Conservation (phyloP, 1,139 yeast genomes). For the Yamadazyma aaseri region DNA sequence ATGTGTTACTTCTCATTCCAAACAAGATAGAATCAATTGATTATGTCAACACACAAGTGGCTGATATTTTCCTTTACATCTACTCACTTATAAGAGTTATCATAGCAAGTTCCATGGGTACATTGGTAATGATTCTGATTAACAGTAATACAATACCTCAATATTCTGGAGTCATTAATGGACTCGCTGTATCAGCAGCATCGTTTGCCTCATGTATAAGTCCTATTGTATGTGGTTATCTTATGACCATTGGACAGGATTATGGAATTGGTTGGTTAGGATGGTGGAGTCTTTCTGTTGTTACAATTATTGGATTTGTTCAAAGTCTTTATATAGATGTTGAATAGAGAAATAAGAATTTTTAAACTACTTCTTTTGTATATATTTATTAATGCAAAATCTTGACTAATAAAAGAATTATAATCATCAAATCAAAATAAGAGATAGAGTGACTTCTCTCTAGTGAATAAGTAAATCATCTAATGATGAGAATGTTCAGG, state of each 20-base stretch:
- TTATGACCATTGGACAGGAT: slow-evolving; percentile 48
- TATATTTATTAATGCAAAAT: slow-evolving; percentile 11
- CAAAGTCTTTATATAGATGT: slow-evolving; percentile 32
- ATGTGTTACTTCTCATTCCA: slow-evolving; percentile 39
- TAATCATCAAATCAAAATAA: slow-evolving; percentile 4
- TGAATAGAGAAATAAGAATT: slow-evolving; percentile 1
- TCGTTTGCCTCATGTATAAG: slow-evolving; percentile 57
- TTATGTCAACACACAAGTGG: slow-evolving; percentile 19
- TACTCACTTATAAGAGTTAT: slow-evolving; percentile 20
- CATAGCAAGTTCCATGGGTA: slow-evolving; percentile 32
- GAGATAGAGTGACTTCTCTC: background rate
- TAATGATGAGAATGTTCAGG: slow-evolving; percentile 60
- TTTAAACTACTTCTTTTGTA: background rate
- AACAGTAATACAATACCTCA: slow-evolving; percentile 46
- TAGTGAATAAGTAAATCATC: slow-evolving; percentile 2
- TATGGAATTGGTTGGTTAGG: slow-evolving; percentile 45
- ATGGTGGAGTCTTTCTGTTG: slow-evolving; percentile 44
- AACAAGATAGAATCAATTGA: slow-evolving; percentile 13
- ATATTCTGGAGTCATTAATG: slow-evolving; percentile 50
- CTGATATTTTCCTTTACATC: slow-evolving; percentile 23
- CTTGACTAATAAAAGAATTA: slow-evolving; percentile 9
- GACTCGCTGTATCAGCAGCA: slow-evolving; percentile 46
- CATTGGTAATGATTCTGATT: slow-evolving; percentile 37
- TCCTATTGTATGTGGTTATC: slow-evolving; percentile 55
- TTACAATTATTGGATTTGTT: slow-evolving; percentile 31